Evolutionary conservation across 2,329 filamentous ascomycete species (phyloP).

Genomic region (Stemphylium beticola): DNA sequence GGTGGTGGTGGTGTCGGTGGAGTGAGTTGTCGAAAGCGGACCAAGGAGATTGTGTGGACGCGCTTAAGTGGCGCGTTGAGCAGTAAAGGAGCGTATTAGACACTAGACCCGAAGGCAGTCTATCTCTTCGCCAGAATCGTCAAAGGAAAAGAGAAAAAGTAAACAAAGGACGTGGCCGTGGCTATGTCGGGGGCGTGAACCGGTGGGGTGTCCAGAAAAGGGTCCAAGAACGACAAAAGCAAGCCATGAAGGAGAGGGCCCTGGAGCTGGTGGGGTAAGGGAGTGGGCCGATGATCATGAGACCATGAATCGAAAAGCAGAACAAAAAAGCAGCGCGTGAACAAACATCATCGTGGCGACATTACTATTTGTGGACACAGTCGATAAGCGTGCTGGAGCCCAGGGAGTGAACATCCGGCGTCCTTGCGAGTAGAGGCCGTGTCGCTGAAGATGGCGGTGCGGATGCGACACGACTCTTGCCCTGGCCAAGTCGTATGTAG

Average conservation of each 20-base stretch:
- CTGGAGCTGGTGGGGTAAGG: slow-evolving; percentile 15
- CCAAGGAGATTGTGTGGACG: slow-evolving; percentile 17
- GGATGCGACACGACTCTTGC: slow-evolving; percentile 12
- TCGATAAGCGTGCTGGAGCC: slow-evolving; percentile 42
- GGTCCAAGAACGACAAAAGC: not conserved
- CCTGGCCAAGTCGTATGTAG: slow-evolving; percentile 3
- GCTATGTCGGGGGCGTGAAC: not conserved
- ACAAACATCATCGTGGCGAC: slow-evolving; percentile 43
- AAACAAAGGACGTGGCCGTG: not conserved
- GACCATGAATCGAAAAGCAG: slow-evolving; percentile 33
- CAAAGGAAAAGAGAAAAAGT: slow-evolving; percentile 5
- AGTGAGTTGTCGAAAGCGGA: not conserved
- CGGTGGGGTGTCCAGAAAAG: not conserved
- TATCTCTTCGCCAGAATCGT: slow-evolving; percentile 17
- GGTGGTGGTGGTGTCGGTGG: not conserved
- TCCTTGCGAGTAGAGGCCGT: slow-evolving; percentile 26
- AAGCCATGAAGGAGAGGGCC: not conserved
- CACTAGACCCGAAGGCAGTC: slow-evolving; percentile 22
- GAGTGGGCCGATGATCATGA: slow-evolving; percentile 5
- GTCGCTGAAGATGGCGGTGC: slow-evolving; percentile 12
- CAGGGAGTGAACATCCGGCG: slow-evolving; percentile 28
- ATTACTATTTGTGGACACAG: slow-evolving; percentile 34
- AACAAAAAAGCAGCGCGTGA: slow-evolving; percentile 25
- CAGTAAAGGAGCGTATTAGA: slow-evolving; percentile 35
- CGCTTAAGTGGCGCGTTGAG: slow-evolving; percentile 11